These are phyloP conservation scores for Thermothielavioides terrestris DNA, from an alignment of 495 filamentous ascomycete species.

Conservation along the genomic window DNA sequence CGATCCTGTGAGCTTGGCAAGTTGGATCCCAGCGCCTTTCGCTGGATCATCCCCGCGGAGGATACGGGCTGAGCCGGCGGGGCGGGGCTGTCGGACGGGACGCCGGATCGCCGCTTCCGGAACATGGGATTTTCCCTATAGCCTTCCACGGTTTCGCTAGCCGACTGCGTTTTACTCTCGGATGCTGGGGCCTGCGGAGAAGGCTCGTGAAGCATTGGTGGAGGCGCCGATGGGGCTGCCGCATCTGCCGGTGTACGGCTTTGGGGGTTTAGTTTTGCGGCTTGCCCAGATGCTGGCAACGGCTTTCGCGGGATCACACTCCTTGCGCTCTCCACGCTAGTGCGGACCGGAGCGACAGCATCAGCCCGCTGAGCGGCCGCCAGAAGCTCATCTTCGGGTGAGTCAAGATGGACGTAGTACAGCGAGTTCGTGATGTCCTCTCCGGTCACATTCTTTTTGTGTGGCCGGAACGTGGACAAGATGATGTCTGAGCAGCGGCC, in stretches of 20 bases:
- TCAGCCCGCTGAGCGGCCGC: constrained; percentile 37
- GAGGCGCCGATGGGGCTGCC: neutral
- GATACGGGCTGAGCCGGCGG: neutral
- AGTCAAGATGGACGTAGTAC: constrained; percentile 81
- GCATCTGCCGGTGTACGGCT: neutral
- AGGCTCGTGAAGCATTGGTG: neutral
- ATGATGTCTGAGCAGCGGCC: constrained; percentile 64
- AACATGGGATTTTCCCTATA: constrained; percentile 23
- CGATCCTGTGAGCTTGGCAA: neutral
- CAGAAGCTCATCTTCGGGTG: constrained; percentile 47
- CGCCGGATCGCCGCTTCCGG: neutral
- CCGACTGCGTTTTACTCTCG: neutral
- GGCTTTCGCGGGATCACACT: constrained; percentile 39
- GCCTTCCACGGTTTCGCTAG: neutral
- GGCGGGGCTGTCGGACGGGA: neutral
- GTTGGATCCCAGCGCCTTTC: constrained; percentile 11
- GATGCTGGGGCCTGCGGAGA: neutral
- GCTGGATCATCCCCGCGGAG: neutral
- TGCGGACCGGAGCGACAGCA: constrained; percentile 35
- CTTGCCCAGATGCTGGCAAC: constrained; percentile 24
- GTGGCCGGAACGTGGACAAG: constrained; percentile 82
- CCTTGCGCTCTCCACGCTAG: constrained; percentile 39
- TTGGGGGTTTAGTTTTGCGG: no score
- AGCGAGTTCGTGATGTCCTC: constrained; percentile 80
- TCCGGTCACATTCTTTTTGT: constrained; percentile 74